Conservation (phyloP, 805 yeast genomes). For the Cyberlindnera xylosilytica region DNA sequence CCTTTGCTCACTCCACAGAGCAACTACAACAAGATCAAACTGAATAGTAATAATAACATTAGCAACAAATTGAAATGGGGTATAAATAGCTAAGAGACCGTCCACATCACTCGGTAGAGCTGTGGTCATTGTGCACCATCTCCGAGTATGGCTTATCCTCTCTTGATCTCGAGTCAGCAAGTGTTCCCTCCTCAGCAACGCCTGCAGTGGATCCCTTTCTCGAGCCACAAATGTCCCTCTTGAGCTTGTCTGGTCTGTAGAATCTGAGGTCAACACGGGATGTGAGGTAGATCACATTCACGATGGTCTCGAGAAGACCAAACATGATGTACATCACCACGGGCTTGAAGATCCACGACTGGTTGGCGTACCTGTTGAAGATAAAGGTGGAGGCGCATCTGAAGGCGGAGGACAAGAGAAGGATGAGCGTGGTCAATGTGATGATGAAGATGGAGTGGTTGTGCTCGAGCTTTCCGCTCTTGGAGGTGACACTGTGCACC, state of each 20-base stretch:
- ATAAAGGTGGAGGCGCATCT: constrained; percentile 47
- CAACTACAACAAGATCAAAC: too few species aligned
- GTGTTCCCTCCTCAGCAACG: constrained; percentile 5
- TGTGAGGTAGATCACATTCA: constrained; percentile 52
- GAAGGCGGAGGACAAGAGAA: constrained; percentile 48
- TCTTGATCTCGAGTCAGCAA: not conserved
- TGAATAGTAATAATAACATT: too few species aligned
- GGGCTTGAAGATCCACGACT: constrained; percentile 47
- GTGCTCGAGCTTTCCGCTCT: constrained; percentile 41
- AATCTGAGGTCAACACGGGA: constrained; percentile 74
- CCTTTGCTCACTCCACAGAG: too few species aligned
- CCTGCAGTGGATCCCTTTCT: constrained; percentile 1
- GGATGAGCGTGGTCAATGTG: constrained; percentile 42
- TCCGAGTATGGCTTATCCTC: constrained; percentile 10
- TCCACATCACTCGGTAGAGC: constrained; percentile 7
- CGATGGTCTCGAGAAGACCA: constrained; percentile 63
- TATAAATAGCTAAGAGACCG: too few species aligned
- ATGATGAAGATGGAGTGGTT: constrained; percentile 46
- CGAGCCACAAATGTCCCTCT: constrained; percentile 17
- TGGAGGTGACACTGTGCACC: constrained; percentile 24
- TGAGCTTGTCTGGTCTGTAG: constrained; percentile 68
- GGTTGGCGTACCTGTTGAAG: constrained; percentile 25
- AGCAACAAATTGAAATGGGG: too few species aligned
- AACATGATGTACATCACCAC: constrained; percentile 65
- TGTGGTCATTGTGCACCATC: constrained; percentile 8